Evolutionary conservation across 305 asterid species (phyloP), one percentile per base, ranked within the genome.

Genomic region (Fraxinus paxiana): DNA sequence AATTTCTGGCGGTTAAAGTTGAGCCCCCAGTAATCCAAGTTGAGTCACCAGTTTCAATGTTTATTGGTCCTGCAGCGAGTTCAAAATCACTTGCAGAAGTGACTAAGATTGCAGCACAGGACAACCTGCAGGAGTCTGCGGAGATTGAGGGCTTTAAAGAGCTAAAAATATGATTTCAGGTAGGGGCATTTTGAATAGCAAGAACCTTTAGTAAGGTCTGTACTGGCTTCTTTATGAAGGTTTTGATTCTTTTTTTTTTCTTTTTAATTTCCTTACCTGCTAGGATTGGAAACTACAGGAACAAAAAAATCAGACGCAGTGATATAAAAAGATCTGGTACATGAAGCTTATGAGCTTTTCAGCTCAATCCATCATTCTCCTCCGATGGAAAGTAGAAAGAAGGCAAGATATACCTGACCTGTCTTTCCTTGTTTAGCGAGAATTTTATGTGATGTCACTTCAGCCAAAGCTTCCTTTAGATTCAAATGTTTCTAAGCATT

Each of bases 131-230:
- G 79, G 89, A 83, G 73, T 81, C 84, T 15, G 74, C 77, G 28
- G 90, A 76, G 77, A 82, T 86, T 34, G 86, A 85, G 79, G 87
- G 72, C 69, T 81, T 89, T 73, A 87, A 91, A 86, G 84, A 84
- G 79, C 87, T 90, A 86, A 85, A 90, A 83, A 86, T 91, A 76
- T 90, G 88, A 84, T 72, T 82, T 74, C 80, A 77, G 72, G 75
- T 61, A 33, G 26, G 61, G 12, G 76, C 24, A 31, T 33, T 78
- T 79, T 33, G 79, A 85, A 78, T 56, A 82, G 77, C 80, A 80
- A 63, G 81, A 86, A 67, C 80, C 43, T 69, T 69, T 28, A 34
- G 41, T 69, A 69, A 70, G 46, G 46, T 30, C 46, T 70, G 75
- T 86, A 75, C 86, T 85, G 82, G 51, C 73, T 22, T 79, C 84